Percentiles rank a stretch among this genome's conserved stretches.
These are phyloP conservation scores for Calonectria henricotiae DNA, from an alignment of 2,329 filamentous ascomycete species.

Conservation along the genomic window DNA sequence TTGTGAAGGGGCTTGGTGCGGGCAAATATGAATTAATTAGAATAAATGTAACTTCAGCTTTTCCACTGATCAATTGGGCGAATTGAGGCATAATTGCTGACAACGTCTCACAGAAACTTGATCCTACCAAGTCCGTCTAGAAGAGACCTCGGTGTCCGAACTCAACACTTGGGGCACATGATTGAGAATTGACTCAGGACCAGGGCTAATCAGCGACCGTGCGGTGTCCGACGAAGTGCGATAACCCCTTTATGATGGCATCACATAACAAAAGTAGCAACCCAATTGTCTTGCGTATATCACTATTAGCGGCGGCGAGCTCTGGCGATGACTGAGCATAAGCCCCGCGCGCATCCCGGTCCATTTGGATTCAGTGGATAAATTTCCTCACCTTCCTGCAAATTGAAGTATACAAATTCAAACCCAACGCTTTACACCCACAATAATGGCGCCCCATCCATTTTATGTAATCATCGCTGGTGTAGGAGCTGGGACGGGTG, in stretches of 20 bases:
- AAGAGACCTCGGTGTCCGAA: not conserved
- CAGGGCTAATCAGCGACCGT: not conserved
- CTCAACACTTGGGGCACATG: not conserved
- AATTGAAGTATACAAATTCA: not conserved
- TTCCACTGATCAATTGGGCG: no score
- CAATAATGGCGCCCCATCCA: slow-evolving; percentile 43
- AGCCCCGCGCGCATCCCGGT: not conserved
- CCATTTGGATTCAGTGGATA: not conserved
- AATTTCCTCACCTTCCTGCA: not conserved
- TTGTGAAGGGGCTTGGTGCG: no score
- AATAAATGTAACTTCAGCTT: no score
- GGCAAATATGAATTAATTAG: no score
- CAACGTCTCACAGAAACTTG: no score
- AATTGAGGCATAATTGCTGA: no score
- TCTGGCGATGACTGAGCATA: not conserved
- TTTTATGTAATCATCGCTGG: slow-evolving; percentile 81
- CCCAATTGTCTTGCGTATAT: not conserved
- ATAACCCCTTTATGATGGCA: not conserved
- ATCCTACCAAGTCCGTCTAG: no score
- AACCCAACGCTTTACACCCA: not conserved
- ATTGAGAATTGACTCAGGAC: not conserved
- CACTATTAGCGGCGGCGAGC: slow-evolving; percentile 1
- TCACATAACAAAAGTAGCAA: no score
- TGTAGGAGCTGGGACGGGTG: slow-evolving; percentile 79
- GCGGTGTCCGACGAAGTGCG: slow-evolving; percentile 8